Conservation (phyloP, 2,329 filamentous ascomycete species). For the Coniochaeta hoffmannii region DNA sequence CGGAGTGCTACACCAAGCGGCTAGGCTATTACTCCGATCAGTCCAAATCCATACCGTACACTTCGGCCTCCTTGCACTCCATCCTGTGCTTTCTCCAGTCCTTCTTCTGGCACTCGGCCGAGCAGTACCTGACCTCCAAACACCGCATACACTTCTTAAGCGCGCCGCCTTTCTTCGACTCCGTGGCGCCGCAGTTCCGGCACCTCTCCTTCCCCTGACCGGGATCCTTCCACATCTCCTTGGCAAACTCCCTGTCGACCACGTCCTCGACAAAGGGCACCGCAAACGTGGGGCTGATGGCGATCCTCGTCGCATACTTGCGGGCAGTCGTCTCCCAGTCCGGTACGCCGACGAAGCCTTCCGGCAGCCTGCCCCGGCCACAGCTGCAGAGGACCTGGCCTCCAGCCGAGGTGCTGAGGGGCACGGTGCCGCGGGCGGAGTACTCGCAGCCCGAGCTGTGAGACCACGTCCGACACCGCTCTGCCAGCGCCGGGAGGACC, state of each 20-base stretch:
- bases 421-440: constrained; percentile 23
- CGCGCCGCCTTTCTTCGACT: constrained; percentile 18
- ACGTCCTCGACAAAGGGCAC: constrained; percentile 34
- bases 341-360: constrained; percentile 30
- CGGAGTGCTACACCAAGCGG: too few species aligned
- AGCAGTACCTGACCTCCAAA: constrained; percentile 40
- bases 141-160: constrained; percentile 40
- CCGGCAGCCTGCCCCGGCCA: constrained; percentile 33
- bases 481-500: constrained; percentile 32
- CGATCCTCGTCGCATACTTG: constrained; percentile 45
- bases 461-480: constrained; percentile 41
- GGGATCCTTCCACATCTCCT: not conserved
- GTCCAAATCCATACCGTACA: constrained; percentile 13
- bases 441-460: constrained; percentile 38
- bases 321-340: constrained; percentile 33
- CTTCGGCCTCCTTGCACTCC: constrained; percentile 23
- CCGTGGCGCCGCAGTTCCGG: constrained; percentile 26
- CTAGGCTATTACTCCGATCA: constrained; percentile 48
- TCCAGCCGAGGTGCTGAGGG: constrained; percentile 28
- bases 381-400: constrained; percentile 36
- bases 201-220: constrained; percentile 20
- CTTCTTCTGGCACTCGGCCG: constrained; percentile 41
- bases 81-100: constrained; percentile 46
- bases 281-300: constrained; percentile 48
- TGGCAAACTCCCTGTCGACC: constrained; percentile 14